A percentile compares a stretch with the other conserved stretches of the same genome.
phyloP scores from a whole-genome alignment of 2,329 filamentous ascomycete species.

The Celoporthe dispersa region DNA sequence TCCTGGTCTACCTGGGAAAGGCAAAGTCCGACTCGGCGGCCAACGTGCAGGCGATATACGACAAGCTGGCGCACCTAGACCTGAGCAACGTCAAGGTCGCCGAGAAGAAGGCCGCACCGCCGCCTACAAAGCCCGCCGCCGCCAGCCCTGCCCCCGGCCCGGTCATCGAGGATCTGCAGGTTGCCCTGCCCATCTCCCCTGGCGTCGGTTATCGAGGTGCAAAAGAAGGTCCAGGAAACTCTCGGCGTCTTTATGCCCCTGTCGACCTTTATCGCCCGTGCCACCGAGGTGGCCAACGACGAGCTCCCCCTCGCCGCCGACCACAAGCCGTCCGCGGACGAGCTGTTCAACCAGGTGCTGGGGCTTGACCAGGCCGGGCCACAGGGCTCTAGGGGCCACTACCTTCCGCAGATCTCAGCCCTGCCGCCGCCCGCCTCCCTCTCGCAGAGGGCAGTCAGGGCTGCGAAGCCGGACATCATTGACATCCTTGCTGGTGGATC shows the following conservation, averaged over 20 bases:
- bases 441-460: slow-evolving; percentile 41
- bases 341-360: slow-evolving; percentile 88
- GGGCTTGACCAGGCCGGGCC: slow-evolving; percentile 60
- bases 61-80: slow-evolving; percentile 82
- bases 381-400: slow-evolving; percentile 62
- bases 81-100: slow-evolving; percentile 93
- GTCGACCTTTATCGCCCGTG: slow-evolving; percentile 84
- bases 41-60: slow-evolving; percentile 71
- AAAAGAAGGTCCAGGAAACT: slow-evolving; percentile 77
- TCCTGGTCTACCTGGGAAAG: slow-evolving; percentile 84
- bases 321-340: slow-evolving; percentile 71
- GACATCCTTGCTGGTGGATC: slow-evolving; percentile 68
- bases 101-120: slow-evolving; percentile 48
- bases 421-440: slow-evolving; percentile 52
- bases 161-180: slow-evolving; percentile 53
- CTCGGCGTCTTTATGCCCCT: slow-evolving; percentile 83
- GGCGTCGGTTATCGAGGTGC: slow-evolving; percentile 75
- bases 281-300: slow-evolving; percentile 85
- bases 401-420: slow-evolving; percentile 73
- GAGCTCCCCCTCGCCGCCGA: slow-evolving; percentile 72
- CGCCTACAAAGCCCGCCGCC: slow-evolving; percentile 41
- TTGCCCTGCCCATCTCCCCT: slow-evolving; percentile 81
- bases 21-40: slow-evolving; percentile 75
- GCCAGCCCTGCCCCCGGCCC: slow-evolving; percentile 42
- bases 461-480: slow-evolving; percentile 74